Percentiles rank a stretch among this genome's conserved stretches.
Evolutionary conservation across 1,139 yeast species (phyloP).

Genomic region (Suhomyces chickasaworum): DNA sequence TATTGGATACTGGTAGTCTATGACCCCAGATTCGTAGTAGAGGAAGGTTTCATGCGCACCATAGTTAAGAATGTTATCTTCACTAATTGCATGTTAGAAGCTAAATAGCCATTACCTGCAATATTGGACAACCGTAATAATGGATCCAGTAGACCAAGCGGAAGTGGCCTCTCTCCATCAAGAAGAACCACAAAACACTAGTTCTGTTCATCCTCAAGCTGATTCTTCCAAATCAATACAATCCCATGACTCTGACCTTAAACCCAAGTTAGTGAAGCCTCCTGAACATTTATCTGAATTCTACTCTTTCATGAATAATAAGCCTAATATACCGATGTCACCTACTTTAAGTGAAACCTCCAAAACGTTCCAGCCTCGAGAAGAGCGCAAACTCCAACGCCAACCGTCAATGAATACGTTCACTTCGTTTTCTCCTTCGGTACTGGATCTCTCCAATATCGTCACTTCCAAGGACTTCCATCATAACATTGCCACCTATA

Average conservation of each 20-base stretch:
- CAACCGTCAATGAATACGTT: constrained; percentile 37
- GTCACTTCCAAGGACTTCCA: constrained; percentile 61
- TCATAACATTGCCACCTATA: constrained; percentile 49
- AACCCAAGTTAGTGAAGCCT: constrained; percentile 19
- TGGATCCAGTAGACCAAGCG: neutral
- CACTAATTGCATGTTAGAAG: neutral
- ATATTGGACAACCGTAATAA: neutral
- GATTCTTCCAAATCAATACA: neutral
- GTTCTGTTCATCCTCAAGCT: neutral
- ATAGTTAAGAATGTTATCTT: neutral
- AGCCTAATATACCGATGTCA: constrained; percentile 18
- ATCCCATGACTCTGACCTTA: neutral
- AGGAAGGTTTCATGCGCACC: neutral
- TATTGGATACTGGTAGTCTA: neutral
- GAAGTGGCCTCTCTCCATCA: neutral
- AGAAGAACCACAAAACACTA: neutral
- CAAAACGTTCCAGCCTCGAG: constrained; percentile 13
- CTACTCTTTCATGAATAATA: constrained; percentile 46
- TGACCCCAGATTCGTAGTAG: neutral
- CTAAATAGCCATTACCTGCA: neutral
- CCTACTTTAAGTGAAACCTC: constrained; percentile 11
- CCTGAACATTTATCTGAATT: constrained; percentile 62
- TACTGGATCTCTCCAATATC: constrained; percentile 59
- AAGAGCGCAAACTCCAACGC: constrained; percentile 20
- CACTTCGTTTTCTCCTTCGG: constrained; percentile 52